Conservation (phyloP, 352 stramenopile genomes). For the Globisporangium viniferum region DNA sequence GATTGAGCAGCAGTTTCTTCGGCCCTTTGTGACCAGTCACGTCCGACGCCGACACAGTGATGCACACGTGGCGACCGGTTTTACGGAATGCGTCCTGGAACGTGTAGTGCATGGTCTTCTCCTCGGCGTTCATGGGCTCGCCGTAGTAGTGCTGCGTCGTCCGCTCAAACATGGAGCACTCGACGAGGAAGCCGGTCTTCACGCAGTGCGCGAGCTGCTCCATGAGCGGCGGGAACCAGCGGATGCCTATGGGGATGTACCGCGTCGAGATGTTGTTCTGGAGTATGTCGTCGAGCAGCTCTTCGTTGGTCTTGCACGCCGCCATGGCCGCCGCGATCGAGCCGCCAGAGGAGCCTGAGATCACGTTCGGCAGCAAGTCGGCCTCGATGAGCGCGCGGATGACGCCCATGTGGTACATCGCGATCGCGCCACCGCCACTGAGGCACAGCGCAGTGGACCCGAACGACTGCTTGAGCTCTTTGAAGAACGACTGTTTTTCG, state of each 20-base stretch:
- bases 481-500: slow-evolving; percentile 56
- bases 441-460: slow-evolving; percentile 90
- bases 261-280: slow-evolving; percentile 58
- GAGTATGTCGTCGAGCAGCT: slow-evolving; percentile 57
- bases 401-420: slow-evolving; percentile 95
- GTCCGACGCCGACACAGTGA: slow-evolving; percentile 90
- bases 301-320: slow-evolving; percentile 84
- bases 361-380: slow-evolving; percentile 88
- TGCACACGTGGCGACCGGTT: slow-evolving; percentile 92
- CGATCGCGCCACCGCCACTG: slow-evolving; percentile 87
- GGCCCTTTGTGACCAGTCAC: slow-evolving; percentile 81
- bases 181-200: slow-evolving; percentile 86
- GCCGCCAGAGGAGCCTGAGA: slow-evolving; percentile 91
- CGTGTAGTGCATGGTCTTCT: slow-evolving; percentile 75
- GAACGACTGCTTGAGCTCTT: slow-evolving; percentile 73
- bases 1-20: slow-evolving; percentile 88
- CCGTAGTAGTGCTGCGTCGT: slow-evolving; percentile 93
- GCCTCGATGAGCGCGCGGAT: slow-evolving; percentile 87
- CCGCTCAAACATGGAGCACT: slow-evolving; percentile 71
- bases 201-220: slow-evolving; percentile 88
- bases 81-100: slow-evolving; percentile 94
- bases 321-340: slow-evolving; percentile 85
- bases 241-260: slow-evolving; percentile 51
- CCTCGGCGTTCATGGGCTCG: slow-evolving; percentile 40
- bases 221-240: slow-evolving; percentile 77